phyloP scores from a whole-genome alignment of 2,329 filamentous ascomycete genomes.

The Colletotrichum camelliae region DNA sequence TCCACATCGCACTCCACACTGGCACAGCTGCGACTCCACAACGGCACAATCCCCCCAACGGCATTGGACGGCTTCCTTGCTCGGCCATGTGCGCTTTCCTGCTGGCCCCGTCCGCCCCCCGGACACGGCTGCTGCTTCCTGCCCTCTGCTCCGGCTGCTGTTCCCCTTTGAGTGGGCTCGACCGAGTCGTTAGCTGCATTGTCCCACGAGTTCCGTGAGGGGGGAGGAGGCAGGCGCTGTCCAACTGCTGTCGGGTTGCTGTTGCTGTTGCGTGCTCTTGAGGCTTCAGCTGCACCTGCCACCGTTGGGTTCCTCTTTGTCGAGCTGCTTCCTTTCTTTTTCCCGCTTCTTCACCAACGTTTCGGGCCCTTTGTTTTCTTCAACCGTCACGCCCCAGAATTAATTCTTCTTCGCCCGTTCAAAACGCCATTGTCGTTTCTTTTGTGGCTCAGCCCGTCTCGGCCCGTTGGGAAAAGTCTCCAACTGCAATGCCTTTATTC shows the following conservation, averaged over 20 bases:
- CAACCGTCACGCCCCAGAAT: not conserved
- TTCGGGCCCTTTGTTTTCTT: not conserved
- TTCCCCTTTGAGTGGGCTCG: not conserved
- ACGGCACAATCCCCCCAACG: not conserved
- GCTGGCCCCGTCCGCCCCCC: not conserved
- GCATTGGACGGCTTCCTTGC: not conserved
- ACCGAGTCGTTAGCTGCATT: not conserved
- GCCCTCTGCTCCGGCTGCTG: not conserved
- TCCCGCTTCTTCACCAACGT: not conserved
- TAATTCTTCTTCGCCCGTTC: not conserved
- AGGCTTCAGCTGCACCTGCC: not conserved
- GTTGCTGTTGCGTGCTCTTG: not conserved
- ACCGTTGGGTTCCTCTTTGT: not conserved
- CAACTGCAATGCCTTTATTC: not conserved
- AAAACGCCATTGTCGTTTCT: not conserved
- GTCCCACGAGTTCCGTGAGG: not conserved
- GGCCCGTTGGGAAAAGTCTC: not conserved
- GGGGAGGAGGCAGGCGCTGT: not conserved
- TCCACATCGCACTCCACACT: not conserved
- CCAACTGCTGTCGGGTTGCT: not conserved
- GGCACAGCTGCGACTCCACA: no score
- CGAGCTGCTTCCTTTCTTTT: not conserved
- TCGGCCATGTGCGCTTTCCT: conserved; percentile 14
- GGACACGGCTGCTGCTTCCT: conserved; percentile 5
- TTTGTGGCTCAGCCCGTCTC: not conserved